Base-by-base conservation (phyloP, 1,284 basidiomycete genomes). In the Rhodotorula sp. region DNA sequence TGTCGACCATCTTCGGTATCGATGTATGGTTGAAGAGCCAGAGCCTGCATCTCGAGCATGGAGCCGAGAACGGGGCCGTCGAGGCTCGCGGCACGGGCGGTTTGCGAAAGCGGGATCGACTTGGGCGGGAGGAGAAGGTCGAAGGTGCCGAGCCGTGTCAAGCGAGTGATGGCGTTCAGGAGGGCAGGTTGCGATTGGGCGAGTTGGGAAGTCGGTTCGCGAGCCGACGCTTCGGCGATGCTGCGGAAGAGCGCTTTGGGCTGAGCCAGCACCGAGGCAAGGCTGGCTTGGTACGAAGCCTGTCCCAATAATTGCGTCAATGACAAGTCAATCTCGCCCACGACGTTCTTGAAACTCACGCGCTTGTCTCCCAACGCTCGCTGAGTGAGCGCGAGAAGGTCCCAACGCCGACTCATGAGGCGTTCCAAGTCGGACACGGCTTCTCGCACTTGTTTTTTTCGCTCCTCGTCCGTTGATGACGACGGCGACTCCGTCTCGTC, bases 401-500 rank as follows among this genome's bases (percentile, higher is more conserved):
- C 73, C 64, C 67, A 77, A 43, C 75, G 63, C 31, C 67, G 10
- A 1, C 31, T 34, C 67, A 60, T 64, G 21, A 64, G 14, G 31
- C 69, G 71, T 59, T 64, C 46, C 29, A 62, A 29, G 18, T 72
- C 66, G 52, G 54, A 56, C 58, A 61, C 20, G 43, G 70, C 47
- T 23, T 73, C 72, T 20, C 78, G 72, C 23, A 81, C 59, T n/a
- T 76, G 73, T 43, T 43, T 43, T 43, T 43, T 43, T 6, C 14
- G 71, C 46, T 21, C 77, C 68, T 20, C 78, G n/a, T 6, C 61
- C 58, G 4, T 76, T 77, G 2, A 10, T 4, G 15, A 80, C 78
- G 15, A 80, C 78, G 2, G 34, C 65, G 21, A 69, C 68, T 43
- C 57, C 16, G 76, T 77, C 52, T 74, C 69, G 0, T 71, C 76